A percentile compares a stretch with the other conserved stretches of the same genome.
phyloP scores from a whole-genome alignment of 176 grass and related monocot genomes.

The Panicum miliaceum region DNA sequence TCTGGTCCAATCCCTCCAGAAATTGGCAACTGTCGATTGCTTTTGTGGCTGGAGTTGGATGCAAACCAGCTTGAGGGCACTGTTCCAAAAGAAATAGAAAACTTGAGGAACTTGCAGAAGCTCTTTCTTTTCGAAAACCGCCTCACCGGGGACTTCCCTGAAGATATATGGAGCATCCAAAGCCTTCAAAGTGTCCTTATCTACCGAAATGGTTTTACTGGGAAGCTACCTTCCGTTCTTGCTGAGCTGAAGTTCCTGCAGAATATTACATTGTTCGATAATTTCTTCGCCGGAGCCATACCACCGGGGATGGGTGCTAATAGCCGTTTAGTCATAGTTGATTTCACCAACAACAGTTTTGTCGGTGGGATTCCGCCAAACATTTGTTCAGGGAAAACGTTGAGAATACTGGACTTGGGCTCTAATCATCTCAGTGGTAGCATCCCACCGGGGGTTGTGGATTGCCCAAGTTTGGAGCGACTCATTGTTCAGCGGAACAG shows the following conservation, averaged over 20 bases:
- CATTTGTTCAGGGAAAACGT: conserved; percentile 68
- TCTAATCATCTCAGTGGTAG: conserved; percentile 70
- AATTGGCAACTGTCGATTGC: conserved; percentile 50
- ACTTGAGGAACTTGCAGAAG: conserved; percentile 47
- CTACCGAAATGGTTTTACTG: conserved; percentile 48
- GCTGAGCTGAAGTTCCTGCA: conserved; percentile 52
- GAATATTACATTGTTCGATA: conserved; percentile 54
- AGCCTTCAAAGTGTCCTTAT: conserved; percentile 54
- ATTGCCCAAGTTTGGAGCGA: conserved; percentile 53
- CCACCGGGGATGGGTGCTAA: conserved; percentile 56
- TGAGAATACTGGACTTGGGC: conserved; percentile 59
- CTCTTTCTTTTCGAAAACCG: conserved; percentile 53
- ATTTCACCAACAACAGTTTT: conserved; percentile 69
- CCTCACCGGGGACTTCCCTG: conserved; percentile 58
- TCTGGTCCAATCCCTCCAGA: conserved; percentile 70
- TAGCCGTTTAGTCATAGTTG: conserved; percentile 45
- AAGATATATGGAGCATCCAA: conserved; percentile 60
- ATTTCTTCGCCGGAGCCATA: conserved; percentile 67
- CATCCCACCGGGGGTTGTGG: conserved; percentile 52
- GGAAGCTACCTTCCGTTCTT: conserved; percentile 53
- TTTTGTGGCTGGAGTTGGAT: conserved; percentile 55
- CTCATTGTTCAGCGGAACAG: too few relatives aligned
- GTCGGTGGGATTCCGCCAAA: conserved; percentile 68
- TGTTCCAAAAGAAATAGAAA: conserved; percentile 55
- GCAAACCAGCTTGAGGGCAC: conserved; percentile 58